A percentile compares a stretch with the other conserved stretches of the same genome.
Conservation (phyloP, 306 rosid genomes). For the Fragaria nilgerrensis region DNA sequence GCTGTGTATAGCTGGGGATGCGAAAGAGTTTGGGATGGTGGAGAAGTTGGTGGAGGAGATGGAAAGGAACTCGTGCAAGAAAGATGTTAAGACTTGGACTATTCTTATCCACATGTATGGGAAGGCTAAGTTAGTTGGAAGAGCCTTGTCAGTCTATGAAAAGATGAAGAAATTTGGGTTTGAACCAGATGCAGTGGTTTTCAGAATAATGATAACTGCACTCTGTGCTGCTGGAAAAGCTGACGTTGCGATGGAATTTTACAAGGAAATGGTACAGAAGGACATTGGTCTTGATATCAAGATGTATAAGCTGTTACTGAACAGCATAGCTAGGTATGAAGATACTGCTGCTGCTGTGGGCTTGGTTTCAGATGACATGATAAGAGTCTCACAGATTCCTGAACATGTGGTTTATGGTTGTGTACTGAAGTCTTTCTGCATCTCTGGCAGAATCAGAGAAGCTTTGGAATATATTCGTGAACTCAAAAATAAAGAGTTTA, state of each 20-base stretch:
- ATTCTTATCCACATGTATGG: conserved; percentile 71
- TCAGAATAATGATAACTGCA: conserved; percentile 42
- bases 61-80: conserved; percentile 42
- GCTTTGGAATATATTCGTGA: conserved; percentile 76
- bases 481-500: conserved; percentile 57
- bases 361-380: conserved; percentile 65
- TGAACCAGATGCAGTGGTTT: conserved; percentile 66
- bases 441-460: conserved; percentile 63
- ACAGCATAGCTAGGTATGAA: conserved; percentile 57
- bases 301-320: conserved; percentile 52
- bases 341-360: conserved; percentile 51
- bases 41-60: conserved; percentile 72
- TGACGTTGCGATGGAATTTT: conserved; percentile 81
- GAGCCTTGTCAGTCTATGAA: conserved; percentile 54
- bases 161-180: conserved; percentile 56
- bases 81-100: conserved; percentile 78
- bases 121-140: conserved; percentile 55
- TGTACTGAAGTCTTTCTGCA: conserved; percentile 68
- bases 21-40: conserved; percentile 55
- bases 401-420: conserved; percentile 44
- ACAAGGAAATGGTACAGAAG: conserved; percentile 66
- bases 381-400: conserved; percentile 45
- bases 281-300: conserved; percentile 50
- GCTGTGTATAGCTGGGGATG: conserved; percentile 75
- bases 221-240: conserved; percentile 68